Percentiles rank a stretch among this genome's conserved stretches.
phyloP scores from a whole-genome alignment of 2,329 filamentous ascomycete genomes.

The Tricladium varicosporioides region DNA sequence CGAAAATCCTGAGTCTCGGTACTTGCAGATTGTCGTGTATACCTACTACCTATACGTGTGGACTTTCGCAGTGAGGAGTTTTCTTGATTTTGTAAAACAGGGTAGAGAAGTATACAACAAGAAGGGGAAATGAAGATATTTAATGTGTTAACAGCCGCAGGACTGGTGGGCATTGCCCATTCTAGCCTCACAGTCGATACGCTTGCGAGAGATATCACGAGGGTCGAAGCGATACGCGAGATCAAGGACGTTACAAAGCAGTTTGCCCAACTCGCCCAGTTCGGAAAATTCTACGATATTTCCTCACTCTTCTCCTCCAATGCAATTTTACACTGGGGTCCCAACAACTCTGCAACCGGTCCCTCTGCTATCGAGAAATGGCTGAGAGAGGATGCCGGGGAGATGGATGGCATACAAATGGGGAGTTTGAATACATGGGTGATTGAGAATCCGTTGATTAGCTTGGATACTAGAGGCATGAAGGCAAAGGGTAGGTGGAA shows the following conservation, averaged over 20 bases:
- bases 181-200: not conserved
- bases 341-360: not conserved
- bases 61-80: too few species aligned
- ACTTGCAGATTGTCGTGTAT: too few species aligned
- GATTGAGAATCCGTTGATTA: conserved; percentile 1
- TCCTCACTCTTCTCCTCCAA: not conserved
- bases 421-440: conserved; percentile 5
- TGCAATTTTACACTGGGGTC: not conserved
- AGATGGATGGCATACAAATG: conserved; percentile 6
- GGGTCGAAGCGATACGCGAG: conserved; percentile 8
- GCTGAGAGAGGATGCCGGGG: conserved; percentile 4
- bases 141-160: too few species aligned
- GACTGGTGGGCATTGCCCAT: too few species aligned
- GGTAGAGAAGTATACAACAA: too few species aligned
- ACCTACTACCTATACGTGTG: too few species aligned
- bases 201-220: conserved; percentile 1
- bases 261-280: conserved; percentile 8
- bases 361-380: not conserved
- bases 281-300: conserved; percentile 5
- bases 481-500: conserved; percentile 6
- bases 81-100: too few species aligned
- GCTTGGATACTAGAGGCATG: conserved; percentile 2
- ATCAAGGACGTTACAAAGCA: conserved; percentile 1
- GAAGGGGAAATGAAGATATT: too few species aligned
- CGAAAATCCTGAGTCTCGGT: too few species aligned